Conservation (phyloP, 768 basidiomycete species). For the Mycena venus region DNA sequence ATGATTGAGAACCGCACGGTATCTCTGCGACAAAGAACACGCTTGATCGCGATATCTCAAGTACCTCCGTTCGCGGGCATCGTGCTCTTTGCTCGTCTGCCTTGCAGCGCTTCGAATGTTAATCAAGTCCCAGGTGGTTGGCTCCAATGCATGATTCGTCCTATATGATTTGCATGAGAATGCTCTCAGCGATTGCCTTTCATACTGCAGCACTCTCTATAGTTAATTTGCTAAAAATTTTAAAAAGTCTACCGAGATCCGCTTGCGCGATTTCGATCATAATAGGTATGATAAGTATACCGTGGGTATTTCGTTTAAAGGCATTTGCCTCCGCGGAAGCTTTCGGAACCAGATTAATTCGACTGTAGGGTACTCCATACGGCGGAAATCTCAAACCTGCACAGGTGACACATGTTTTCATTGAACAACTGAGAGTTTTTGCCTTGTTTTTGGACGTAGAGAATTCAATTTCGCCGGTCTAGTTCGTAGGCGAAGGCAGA, state of each 20-base stretch:
- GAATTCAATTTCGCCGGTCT: background rate
- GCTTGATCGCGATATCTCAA: constrained; percentile 25
- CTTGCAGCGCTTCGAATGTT: constrained; percentile 31
- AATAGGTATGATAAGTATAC: background rate
- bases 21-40: constrained; percentile 29
- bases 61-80: constrained; percentile 20
- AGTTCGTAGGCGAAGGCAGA: background rate
- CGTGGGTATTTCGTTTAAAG: constrained; percentile 17
- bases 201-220: constrained; percentile 4
- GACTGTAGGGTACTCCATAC: background rate
- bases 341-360: too few species aligned
- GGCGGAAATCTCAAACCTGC: background rate
- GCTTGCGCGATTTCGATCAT: background rate
- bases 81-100: constrained; percentile 23
- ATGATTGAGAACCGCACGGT: constrained; percentile 16
- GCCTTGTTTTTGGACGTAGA: background rate
- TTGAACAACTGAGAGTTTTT: constrained; percentile 13
- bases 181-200: constrained; percentile 29
- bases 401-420: constrained; percentile 17
- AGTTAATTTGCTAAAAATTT: constrained; percentile 29
- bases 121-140: constrained; percentile 34
- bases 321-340: constrained; percentile 33
- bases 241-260: constrained; percentile 31
- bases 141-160: constrained; percentile 25
- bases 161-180: constrained; percentile 24